Conservation (phyloP, 108 stramenopile genomes). For the Stephanodiscus triporus region DNA sequence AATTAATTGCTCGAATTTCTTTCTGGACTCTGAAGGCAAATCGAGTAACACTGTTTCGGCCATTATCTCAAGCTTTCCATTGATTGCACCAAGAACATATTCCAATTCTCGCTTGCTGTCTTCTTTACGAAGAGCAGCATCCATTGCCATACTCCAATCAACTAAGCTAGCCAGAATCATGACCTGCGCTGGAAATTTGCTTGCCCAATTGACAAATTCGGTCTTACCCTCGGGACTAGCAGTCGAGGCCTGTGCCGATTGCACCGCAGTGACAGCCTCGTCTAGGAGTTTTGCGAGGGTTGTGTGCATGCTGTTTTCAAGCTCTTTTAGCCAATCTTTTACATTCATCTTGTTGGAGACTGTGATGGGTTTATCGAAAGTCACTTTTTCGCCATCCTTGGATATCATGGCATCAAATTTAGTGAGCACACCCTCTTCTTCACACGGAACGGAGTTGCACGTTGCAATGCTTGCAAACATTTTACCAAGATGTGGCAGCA, state of each 20-base stretch:
- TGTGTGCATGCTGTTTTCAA: conserved; percentile 90
- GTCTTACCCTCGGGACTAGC: conserved; percentile 48
- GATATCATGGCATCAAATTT: conserved; percentile 90
- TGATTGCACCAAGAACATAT: conserved; percentile 51
- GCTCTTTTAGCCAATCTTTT: conserved; percentile 91
- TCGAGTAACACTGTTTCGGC: conserved; percentile 91
- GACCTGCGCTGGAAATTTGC: conserved; percentile 93
- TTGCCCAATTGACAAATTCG: conserved; percentile 84
- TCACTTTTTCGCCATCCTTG: conserved; percentile 96
- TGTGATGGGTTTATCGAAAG: conserved; percentile 69
- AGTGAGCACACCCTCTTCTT: conserved; percentile 63
- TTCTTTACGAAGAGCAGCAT: conserved; percentile 67
- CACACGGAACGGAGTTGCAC: conserved; percentile 51
- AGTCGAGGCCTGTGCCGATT: conserved; percentile 35
- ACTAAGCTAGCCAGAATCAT: conserved; percentile 94
- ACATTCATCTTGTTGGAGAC: conserved; percentile 75
- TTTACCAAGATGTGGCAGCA: conserved; percentile 93
- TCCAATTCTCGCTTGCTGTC: conserved; percentile 54
- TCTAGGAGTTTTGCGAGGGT: conserved; percentile 89
- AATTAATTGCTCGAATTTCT: conserved; percentile 98
- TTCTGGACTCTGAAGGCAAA: conserved; percentile 82
- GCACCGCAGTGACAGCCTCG: conserved; percentile 76
- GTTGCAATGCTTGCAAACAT: conserved; percentile 97
- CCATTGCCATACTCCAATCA: conserved; percentile 90
- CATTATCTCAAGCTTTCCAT: conserved; percentile 88